Conservation (phyloP, 2,329 filamentous ascomycete species). For the Monosporascus sp. region DNA sequence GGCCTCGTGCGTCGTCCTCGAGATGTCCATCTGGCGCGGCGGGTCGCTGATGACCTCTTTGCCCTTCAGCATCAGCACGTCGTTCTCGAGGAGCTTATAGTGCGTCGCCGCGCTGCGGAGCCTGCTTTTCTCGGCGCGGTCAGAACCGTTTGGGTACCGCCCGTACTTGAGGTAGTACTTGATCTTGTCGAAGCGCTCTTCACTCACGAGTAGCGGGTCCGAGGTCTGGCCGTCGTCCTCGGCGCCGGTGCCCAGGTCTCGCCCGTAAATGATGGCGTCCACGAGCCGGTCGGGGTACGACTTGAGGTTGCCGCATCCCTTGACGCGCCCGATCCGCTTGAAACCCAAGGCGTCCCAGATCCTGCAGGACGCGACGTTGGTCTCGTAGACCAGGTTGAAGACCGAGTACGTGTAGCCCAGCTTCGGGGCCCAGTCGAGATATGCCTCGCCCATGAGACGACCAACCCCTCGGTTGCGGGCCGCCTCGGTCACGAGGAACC, state of each 20-base stretch:
- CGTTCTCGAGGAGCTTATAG: slow-evolving; percentile 75
- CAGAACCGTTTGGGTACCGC: slow-evolving; percentile 87
- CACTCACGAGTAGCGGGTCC: slow-evolving; percentile 77
- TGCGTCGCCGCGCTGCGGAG: slow-evolving; percentile 90
- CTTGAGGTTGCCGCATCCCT: slow-evolving; percentile 63
- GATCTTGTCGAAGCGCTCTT: slow-evolving; percentile 98
- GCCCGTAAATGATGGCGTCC: slow-evolving; percentile 74
- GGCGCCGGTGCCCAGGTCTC: slow-evolving; percentile 45
- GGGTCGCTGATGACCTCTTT: slow-evolving; percentile 95
- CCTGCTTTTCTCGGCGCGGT: slow-evolving; percentile 91
- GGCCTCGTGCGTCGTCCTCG: slow-evolving; percentile 65
- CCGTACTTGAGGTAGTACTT: slow-evolving; percentile 93
- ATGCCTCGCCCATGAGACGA: slow-evolving; percentile 69
- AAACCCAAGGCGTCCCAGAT: slow-evolving; percentile 92
- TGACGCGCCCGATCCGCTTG: slow-evolving; percentile 83
- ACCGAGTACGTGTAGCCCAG: slow-evolving; percentile 87
- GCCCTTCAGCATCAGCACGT: slow-evolving; percentile 92
- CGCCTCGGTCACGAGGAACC: slow-evolving; percentile 69
- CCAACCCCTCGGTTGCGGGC: slow-evolving; percentile 70
- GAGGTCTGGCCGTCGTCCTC: slow-evolving; percentile 29
- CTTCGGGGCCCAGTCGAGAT: slow-evolving; percentile 72
- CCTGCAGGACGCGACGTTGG: slow-evolving; percentile 80
- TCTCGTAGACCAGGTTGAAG: slow-evolving; percentile 93
- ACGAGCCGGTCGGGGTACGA: slow-evolving; percentile 64
- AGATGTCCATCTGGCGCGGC: slow-evolving; percentile 84